Evolutionary conservation across 1,284 basidiomycete genomes (phyloP).

Genomic region (Limonomyces culmigenus): DNA sequence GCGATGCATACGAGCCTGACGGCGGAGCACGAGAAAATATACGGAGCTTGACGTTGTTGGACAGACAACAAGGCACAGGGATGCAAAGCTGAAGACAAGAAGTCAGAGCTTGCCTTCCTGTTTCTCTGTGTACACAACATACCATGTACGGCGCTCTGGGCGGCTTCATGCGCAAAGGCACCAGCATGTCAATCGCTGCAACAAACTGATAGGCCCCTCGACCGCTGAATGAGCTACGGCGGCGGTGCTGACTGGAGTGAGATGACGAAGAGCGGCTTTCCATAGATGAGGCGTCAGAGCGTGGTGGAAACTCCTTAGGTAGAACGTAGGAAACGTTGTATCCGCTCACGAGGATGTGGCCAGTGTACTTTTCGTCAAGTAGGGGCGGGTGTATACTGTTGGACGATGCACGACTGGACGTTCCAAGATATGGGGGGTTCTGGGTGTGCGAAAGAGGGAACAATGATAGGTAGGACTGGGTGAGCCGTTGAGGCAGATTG

Average conservation of each 20-base stretch:
- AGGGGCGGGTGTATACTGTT: constrained; percentile 5
- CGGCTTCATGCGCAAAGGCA: constrained; percentile 49
- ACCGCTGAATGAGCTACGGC: constrained; percentile 38
- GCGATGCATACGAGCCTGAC: constrained; percentile 35
- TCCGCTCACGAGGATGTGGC: constrained; percentile 55
- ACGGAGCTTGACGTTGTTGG: constrained; percentile 53
- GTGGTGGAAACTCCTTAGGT: constrained; percentile 51
- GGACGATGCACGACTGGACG: constrained; percentile 5
- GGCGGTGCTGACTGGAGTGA: constrained; percentile 11
- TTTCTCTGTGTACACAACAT: constrained; percentile 12
- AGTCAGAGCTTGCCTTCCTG: constrained; percentile 1
- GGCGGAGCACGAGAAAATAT: constrained; percentile 40
- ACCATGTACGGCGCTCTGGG: constrained; percentile 57
- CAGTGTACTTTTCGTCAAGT: constrained; percentile 49
- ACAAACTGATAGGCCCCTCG: constrained; percentile 48
- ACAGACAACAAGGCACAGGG: constrained; percentile 58
- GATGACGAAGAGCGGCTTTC: constrained; percentile 10
- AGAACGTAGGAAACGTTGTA: constrained; percentile 62
- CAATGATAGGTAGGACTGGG: constrained; percentile 38
- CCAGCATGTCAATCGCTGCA: constrained; percentile 59
- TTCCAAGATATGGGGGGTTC: constrained; percentile 19
- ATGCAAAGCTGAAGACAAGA: constrained; percentile 37
- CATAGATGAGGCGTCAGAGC: constrained; percentile 6
- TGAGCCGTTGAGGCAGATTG: constrained; percentile 40
- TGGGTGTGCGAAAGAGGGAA: constrained; percentile 24